Evolutionary conservation across 139 green algal species (phyloP), one percentile per base, ranked within the genome.

Genomic region (Closterium sp.): DNA sequence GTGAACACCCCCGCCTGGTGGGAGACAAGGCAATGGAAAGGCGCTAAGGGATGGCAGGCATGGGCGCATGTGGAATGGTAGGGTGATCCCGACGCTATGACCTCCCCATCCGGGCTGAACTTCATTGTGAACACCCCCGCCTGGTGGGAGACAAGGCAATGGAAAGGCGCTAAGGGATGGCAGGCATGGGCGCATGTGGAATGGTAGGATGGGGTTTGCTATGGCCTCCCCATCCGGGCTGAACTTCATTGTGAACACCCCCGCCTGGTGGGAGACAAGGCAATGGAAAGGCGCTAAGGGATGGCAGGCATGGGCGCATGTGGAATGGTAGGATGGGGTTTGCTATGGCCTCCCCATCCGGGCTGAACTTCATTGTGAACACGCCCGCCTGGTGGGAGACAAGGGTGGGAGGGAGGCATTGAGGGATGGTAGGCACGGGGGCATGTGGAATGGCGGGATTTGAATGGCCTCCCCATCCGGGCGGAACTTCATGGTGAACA

Each of bases 211-310:
- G 94, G 96, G n/a, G n/a, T n/a, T n/a, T 0, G 98, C 98, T 16
- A 99, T 34, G 0, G 93, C 89, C 10, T 95, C 89, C 6, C 98
- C 98, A 69, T 97, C 95, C 8, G 97, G 96, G 87, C 91, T 97
- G 94, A 99, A 99, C 19, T 96, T 95, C 90, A 97, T 87, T 10
- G 89, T 93, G 91, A 97, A 97, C 0, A 99, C 95, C 69, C 97
- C 97, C n/a, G 85, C 89, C 92, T 94, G 88, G 19, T 86, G 7
- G 28, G 90, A 31, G 31, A n/a, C n/a, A n/a, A n/a, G n/a, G n/a
- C n/a, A n/a, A n/a, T n/a, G n/a, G 87, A 85, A 84, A 84, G 69
- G 31, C 25, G 64, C 9, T n/a, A n/a, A n/a, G n/a, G 87, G 31
- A 33, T 9, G 23, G 64, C 9, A 91, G 25, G 25, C 16, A 91